These are phyloP conservation scores for Chytriomyces sp. DNA, from an alignment of 192 early-diverging fungal genomes.

Conservation along the genomic window DNA sequence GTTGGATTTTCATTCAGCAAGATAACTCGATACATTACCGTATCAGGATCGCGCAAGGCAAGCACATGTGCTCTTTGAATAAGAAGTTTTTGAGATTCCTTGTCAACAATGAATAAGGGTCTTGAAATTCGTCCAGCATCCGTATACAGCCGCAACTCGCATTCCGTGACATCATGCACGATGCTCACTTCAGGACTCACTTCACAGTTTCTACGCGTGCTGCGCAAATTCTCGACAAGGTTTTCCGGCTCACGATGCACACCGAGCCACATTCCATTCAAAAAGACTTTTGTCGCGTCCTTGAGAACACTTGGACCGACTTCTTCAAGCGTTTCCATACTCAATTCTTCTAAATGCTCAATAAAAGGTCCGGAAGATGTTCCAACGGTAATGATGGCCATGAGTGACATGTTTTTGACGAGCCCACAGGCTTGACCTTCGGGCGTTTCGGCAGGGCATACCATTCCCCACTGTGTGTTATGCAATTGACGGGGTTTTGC, in stretches of 20 bases:
- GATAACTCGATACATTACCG: background rate
- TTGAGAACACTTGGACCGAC: conserved; percentile 71
- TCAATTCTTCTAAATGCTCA: conserved; percentile 91
- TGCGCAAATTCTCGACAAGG: conserved; percentile 80
- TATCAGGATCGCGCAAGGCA: conserved; percentile 4
- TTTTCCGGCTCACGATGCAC: conserved; percentile 88
- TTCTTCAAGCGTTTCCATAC: conserved; percentile 92
- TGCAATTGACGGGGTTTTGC: conserved; percentile 99
- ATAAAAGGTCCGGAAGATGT: conserved; percentile 79
- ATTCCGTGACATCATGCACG: conserved; percentile 93
- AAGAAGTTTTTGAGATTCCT: conserved; percentile 60
- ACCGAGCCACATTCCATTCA: conserved; percentile 98
- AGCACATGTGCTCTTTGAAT: conserved; percentile 57
- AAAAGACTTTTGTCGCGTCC: conserved; percentile 90
- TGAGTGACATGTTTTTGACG: conserved; percentile 98
- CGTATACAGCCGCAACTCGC: conserved; percentile 93
- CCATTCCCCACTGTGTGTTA: conserved; percentile 99
- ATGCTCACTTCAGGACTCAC: conserved; percentile 91
- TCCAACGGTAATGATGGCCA: conserved; percentile 93
- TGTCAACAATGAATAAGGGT: conserved; percentile 92
- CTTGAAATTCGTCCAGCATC: conserved; percentile 95
- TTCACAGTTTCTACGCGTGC: conserved; percentile 81
- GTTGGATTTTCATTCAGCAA: background rate
- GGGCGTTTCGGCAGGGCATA: conserved; percentile 97
- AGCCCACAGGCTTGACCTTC: conserved; percentile 99